Percentiles rank a stretch among this genome's conserved stretches.
Evolutionary conservation across 495 filamentous ascomycete species (phyloP).

Genomic region (Aspergillus haitiensis): DNA sequence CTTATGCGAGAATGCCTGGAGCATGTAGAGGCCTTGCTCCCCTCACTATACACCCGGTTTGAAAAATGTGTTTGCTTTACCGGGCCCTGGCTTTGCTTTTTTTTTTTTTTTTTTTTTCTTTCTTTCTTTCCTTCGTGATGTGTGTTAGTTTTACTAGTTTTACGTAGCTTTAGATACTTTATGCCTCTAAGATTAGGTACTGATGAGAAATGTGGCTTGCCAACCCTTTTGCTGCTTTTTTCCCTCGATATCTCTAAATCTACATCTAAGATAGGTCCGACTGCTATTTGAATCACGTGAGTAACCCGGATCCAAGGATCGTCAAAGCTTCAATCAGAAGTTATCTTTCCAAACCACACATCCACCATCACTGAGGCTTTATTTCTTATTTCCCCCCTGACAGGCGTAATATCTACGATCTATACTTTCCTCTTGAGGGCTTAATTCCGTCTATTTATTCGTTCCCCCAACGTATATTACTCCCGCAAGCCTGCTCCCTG

Average conservation of each 20-base stretch:
- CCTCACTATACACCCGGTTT: constrained; percentile 34
- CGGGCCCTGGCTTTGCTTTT: background rate
- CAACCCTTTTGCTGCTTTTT: background rate
- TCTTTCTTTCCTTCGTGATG: constrained; percentile 1
- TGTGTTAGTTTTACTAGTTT: constrained; percentile 12
- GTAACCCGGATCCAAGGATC: no score
- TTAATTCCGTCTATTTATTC: no score
- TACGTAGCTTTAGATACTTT: constrained; percentile 14
- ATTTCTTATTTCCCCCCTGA: no score
- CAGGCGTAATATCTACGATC: no score
- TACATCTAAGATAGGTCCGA: no score
- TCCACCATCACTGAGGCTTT: no score
- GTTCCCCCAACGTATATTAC: no score
- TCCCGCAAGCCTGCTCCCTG: no score
- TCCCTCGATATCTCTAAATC: background rate
- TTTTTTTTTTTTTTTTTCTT: constrained; percentile 3
- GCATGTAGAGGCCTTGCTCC: constrained; percentile 23
- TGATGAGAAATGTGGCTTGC: background rate
- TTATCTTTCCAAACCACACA: no score
- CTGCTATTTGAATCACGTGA: no score
- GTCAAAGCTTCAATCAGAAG: no score
- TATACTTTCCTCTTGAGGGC: no score
- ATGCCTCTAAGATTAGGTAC: constrained; percentile 6
- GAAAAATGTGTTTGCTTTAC: constrained; percentile 29
- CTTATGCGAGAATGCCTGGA: constrained; percentile 21